phyloP scores from a whole-genome alignment of 164 flowering plant genomes.

The Amborella trichopoda region DNA sequence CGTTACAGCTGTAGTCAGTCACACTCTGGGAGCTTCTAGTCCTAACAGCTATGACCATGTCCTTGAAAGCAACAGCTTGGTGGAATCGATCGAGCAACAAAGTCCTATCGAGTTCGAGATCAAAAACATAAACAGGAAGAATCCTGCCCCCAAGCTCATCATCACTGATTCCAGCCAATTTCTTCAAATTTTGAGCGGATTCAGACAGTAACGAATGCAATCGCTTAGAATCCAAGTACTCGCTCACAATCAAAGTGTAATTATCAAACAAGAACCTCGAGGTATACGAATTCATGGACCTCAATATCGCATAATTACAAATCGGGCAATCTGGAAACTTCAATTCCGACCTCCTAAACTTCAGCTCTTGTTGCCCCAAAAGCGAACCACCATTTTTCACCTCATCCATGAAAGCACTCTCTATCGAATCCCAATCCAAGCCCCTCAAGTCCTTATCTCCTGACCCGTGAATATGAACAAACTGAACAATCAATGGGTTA shows the following conservation, averaged over 20 bases:
- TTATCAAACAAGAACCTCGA: conserved; percentile 95
- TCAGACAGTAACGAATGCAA: conserved; percentile 76
- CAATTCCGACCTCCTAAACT: conserved; percentile 50
- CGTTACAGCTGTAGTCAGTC: conserved; percentile 92
- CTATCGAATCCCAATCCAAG: conserved; percentile 64
- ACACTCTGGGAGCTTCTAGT: conserved; percentile 82
- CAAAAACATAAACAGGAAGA: conserved; percentile 89
- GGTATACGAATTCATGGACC: conserved; percentile 62
- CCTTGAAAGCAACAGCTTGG: conserved; percentile 81
- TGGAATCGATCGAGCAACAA: conserved; percentile 87
- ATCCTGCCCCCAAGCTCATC: conserved; percentile 71
- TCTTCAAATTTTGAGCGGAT: conserved; percentile 59
- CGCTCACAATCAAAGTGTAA: conserved; percentile 86
- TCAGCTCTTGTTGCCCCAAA: conserved; percentile 56
- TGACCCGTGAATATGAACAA: conserved; percentile 55
- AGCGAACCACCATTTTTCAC: conserved; percentile 50
- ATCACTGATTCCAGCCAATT: conserved; percentile 23
- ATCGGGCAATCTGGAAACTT: conserved; percentile 47
- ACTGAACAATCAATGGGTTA: conserved; percentile 52
- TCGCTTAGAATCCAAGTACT: conserved; percentile 89
- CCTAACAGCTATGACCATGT: conserved; percentile 95
- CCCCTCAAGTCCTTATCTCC: conserved; percentile 37
- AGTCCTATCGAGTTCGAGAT: conserved; percentile 50
- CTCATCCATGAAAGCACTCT: conserved; percentile 68
- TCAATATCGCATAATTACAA: conserved; percentile 67